Conservation (phyloP, 192 early-diverging fungal species). For the Neocallimastix lanati region DNA sequence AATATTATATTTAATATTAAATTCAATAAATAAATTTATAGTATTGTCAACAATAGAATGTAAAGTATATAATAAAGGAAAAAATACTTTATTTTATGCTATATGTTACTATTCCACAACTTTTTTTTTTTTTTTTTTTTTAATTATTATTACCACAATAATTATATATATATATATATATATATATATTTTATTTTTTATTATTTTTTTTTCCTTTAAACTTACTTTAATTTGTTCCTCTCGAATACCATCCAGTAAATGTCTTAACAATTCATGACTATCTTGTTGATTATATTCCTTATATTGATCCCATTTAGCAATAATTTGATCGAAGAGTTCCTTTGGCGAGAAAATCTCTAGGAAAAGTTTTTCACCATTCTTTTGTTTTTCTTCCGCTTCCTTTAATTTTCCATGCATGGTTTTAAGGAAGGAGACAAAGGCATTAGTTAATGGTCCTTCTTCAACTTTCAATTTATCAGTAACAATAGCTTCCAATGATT, state of each 20-base stretch:
- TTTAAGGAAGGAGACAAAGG: constrained; percentile 10
- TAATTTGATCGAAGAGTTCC: constrained; percentile 30
- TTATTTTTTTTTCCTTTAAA: no score
- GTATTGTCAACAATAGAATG: no score
- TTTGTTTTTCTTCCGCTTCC: not conserved
- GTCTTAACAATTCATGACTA: constrained; percentile 49
- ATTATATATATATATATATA: no score
- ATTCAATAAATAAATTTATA: no score
- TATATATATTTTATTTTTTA: no score
- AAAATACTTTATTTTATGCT: no score
- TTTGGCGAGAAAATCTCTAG: constrained; percentile 16
- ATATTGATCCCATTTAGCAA: constrained; percentile 41
- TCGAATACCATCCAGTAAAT: constrained; percentile 36
- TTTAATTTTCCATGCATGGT: constrained; percentile 8
- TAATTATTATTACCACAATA: no score
- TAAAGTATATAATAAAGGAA: no score
- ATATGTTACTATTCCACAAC: no score
- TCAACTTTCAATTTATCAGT: constrained; percentile 4
- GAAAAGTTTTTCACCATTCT: not conserved
- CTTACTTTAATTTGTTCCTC: constrained; percentile 24
- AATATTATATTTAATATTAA: no score
- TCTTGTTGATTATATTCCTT: constrained; percentile 42
- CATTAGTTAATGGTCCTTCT: constrained; percentile 8
- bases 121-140: no score
- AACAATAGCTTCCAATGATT: constrained; percentile 1